Evolutionary conservation across 2,329 filamentous ascomycete genomes (phyloP), one percentile per base, ranked within the genome.

Genomic region (Neonectria punicea): DNA sequence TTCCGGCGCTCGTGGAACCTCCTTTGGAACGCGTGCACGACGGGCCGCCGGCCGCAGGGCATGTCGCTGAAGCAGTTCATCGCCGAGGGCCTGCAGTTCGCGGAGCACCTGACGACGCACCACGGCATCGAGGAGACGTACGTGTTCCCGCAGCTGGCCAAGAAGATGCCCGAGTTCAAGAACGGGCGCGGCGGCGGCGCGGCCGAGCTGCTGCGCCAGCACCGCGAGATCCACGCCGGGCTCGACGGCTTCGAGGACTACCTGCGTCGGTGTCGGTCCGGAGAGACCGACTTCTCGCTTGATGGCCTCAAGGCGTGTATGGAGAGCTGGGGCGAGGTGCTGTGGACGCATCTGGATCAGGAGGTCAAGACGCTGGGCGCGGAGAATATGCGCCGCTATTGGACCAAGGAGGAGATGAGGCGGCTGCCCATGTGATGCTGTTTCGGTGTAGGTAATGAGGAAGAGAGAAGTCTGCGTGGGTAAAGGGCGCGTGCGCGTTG

Each of bases 371-470:
- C 92, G 70, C 79, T 97, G 34, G 88, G 90, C 2, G 93, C 93
- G 49, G 92, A 96, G 78, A 97, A 95, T 77, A 97, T 97, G 94
- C 85, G 93, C 71, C 88, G 84, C 78, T 94, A 92, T 78, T 97
- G 93, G 92, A 91, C 84, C 0, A 71, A 89, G 65, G 88, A 92
- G 51, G 94, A 97, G 84, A 90, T 97, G 78, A 82, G 80, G 77
- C 80, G 81, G 56, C 85, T 96, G 81, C 89, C 87, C 1, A 93
- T 94, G 82, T 94, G 77, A 79, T 22, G 25, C 5, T 6, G 30
- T 13, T 30, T 20, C 14, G 11, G 4, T n/a, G 5, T 14, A 11
- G 14, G 8, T 14, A 18, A 32, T 10, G 44, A 14, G 25, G 13
- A 36, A 43, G 18, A 32, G 25, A 16, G 25, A n/a, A 44, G 28